These are phyloP conservation scores for Areca catechu DNA, from an alignment of 176 grass and related monocot species.

Conservation along the genomic window DNA sequence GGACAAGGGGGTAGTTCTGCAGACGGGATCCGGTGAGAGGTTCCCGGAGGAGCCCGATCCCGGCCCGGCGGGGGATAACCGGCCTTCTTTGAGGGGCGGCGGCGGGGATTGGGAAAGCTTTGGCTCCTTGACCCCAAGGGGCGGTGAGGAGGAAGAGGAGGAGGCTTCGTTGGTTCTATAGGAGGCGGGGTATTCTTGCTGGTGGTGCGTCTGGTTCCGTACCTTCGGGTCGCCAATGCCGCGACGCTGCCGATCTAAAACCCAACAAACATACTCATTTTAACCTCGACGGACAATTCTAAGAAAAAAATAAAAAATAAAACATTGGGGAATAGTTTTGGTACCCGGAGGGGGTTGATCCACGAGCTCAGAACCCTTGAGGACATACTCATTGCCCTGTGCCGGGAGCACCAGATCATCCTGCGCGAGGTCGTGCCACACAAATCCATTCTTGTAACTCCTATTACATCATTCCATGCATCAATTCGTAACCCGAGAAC, in stretches of 20 bases:
- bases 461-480: not conserved
- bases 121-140: constrained; percentile 16
- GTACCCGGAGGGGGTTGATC: constrained; percentile 24
- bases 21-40: not conserved
- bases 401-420: constrained; percentile 23
- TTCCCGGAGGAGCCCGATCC: not conserved
- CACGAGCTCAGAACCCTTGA: constrained; percentile 23
- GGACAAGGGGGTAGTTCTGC: constrained; percentile 25
- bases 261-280: not conserved
- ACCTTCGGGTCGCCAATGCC: constrained; percentile 12
- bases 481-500: not conserved
- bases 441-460: constrained; percentile 26
- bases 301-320: too few relatives aligned
- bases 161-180: constrained; percentile 13
- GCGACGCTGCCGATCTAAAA: constrained; percentile 18
- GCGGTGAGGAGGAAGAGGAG: constrained; percentile 19
- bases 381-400: constrained; percentile 23
- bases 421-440: constrained; percentile 27
- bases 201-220: constrained; percentile 9
- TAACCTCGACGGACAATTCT: too few relatives aligned
- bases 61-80: not conserved
- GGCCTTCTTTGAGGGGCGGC: not conserved
- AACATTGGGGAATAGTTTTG: not conserved
- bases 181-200: constrained; percentile 16
- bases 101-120: constrained; percentile 11